Evolutionary conservation across 2,329 filamentous ascomycete species (phyloP).

Genomic region (Xylariales sp.): DNA sequence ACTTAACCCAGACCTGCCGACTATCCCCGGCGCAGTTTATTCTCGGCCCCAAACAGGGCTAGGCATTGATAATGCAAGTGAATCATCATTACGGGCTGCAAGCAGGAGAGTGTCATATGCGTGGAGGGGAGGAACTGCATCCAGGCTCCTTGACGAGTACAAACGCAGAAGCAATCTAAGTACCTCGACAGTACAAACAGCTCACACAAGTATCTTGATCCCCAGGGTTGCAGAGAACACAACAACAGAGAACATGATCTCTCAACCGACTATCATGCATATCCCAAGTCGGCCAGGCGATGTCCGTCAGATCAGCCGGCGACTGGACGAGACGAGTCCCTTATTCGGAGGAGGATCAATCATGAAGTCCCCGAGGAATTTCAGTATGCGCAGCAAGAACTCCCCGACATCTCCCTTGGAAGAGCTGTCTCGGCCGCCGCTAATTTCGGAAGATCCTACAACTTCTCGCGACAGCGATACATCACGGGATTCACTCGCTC

Average conservation of each 20-base stretch:
- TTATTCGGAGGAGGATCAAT: slow-evolving; percentile 22
- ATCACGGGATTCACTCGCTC: slow-evolving; percentile 20
- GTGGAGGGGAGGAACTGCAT: slow-evolving; percentile 20
- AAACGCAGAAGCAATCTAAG: slow-evolving; percentile 22
- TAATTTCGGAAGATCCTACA: slow-evolving; percentile 9
- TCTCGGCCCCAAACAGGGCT: slow-evolving; percentile 11
- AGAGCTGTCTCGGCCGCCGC: slow-evolving; percentile 11
- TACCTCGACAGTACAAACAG: slow-evolving; percentile 20
- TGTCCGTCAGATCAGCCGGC: slow-evolving; percentile 21
- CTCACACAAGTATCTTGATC: slow-evolving; percentile 25
- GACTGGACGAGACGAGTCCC: slow-evolving; percentile 19
- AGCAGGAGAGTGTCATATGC: slow-evolving; percentile 22
- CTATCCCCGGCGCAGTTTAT: background rate
- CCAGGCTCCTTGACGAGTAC: slow-evolving; percentile 11
- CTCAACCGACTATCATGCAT: slow-evolving; percentile 26
- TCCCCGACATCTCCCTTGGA: too few species aligned
- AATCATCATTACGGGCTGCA: slow-evolving; percentile 13
- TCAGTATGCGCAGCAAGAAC: too few species aligned
- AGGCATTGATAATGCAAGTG: slow-evolving; percentile 13
- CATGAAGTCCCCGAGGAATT: slow-evolving; percentile 20
- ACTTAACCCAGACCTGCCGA: background rate
- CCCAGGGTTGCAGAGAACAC: slow-evolving; percentile 22
- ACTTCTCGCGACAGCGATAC: slow-evolving; percentile 16
- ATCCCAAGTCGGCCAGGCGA: slow-evolving; percentile 27
- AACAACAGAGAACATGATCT: slow-evolving; percentile 20